Evolutionary conservation across 129 eudicot genomes (phyloP), one percentile per base, ranked within the genome.

Genomic region (Heracleum sosnowskyi): DNA sequence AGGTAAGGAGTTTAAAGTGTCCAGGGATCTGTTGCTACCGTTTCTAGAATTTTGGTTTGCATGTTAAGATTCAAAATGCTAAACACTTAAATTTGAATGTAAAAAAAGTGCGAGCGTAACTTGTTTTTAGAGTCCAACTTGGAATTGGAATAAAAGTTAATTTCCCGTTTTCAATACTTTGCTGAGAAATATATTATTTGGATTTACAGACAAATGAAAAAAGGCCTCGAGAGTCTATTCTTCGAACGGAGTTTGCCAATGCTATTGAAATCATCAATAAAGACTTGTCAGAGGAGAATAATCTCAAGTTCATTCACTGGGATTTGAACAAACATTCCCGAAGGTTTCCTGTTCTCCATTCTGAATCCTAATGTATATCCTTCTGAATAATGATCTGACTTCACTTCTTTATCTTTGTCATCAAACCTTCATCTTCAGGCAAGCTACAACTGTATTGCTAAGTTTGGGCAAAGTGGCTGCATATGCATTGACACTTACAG

Each of bases 241-340:
- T 92, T 15, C 90, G 91, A 24, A 45, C 86, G 0, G 96, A 86
- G 76, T 92, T 88, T 77, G 90, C 87, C 22, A 85, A 86, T 79
- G 97, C 97, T n/a, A 89, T 92, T 74, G 88, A 83, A 70, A 77
- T 37, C 33, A 88, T 92, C 26, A 90, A 90, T 78, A 83, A 86
- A 80, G 90, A 86, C 82, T 81, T 88, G 34, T 26, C 86, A 35
- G 91, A 90, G 83, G 90, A 90, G 78, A 82, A 86, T n/a, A 85
- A 84, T 42, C 90, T 92, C 26, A 82, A 84, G 81, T 90, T 92
- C 79, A 86, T 90, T 78, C 95, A 86, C 83, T 84, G 89, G 93
- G 97, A 92, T 81, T 83, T 92, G 84, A 82, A 90, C 85, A 90
- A 86, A 81, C 91, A 85, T 79, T 85, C 95, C 53, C 90, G 90